A percentile compares a stretch with the other conserved stretches of the same genome.
Conservation (phyloP, 2,329 filamentous ascomycete species). For the Venturiaceae sp. region DNA sequence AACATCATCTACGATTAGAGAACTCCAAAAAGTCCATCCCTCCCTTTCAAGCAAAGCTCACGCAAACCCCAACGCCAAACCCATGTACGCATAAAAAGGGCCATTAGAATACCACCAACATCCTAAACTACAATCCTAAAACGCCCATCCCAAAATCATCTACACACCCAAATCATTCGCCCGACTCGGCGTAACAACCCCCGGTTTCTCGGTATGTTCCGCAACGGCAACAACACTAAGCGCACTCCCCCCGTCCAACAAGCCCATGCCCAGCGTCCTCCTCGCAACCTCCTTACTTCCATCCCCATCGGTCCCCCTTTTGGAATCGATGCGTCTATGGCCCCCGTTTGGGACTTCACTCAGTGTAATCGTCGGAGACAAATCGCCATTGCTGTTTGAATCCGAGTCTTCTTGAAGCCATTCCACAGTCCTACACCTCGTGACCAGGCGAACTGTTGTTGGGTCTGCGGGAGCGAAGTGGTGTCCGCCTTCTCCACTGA, state of each 20-base stretch:
- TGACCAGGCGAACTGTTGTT: conserved; percentile 67
- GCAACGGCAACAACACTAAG: conserved; percentile 29
- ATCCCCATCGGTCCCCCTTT: conserved; percentile 15
- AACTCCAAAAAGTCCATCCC: too few species aligned
- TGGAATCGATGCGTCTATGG: conserved; percentile 4
- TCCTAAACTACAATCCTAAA: too few species aligned
- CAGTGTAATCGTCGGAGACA: neutral
- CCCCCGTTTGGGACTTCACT: neutral
- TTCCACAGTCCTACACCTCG: conserved; percentile 61
- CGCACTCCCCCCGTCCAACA: conserved; percentile 22
- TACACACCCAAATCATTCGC: too few species aligned
- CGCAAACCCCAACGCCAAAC: too few species aligned
- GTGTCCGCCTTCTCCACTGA: conserved; percentile 42
- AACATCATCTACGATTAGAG: too few species aligned
- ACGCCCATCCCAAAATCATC: too few species aligned
- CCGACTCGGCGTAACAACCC: conserved; percentile 28
- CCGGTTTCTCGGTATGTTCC: conserved; percentile 27
- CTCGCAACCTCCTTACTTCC: conserved; percentile 28
- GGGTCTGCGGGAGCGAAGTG: conserved; percentile 77
- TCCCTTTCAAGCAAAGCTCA: too few species aligned
- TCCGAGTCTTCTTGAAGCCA: conserved; percentile 46
- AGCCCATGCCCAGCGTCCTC: conserved; percentile 27
- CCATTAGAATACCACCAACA: too few species aligned
- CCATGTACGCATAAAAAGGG: too few species aligned
- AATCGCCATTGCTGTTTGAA: conserved; percentile 20